These are phyloP conservation scores for Monosporascus sp. DNA, from an alignment of 2,329 filamentous ascomycete genomes.

Conservation along the genomic window DNA sequence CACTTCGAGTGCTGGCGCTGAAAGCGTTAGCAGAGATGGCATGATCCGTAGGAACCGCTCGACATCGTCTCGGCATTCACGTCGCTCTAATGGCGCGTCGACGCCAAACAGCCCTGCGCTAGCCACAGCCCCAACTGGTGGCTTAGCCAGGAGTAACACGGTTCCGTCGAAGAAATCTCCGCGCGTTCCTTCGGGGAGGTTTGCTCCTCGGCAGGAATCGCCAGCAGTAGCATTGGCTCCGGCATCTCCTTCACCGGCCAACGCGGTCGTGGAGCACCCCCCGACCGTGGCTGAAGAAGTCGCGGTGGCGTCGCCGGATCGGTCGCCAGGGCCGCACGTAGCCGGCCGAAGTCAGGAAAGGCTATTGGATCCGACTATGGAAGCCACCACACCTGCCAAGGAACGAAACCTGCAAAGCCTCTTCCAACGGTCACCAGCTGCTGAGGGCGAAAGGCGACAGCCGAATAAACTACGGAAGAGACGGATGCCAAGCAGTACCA, in stretches of 20 bases:
- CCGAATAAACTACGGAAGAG: slow-evolving; percentile 94
- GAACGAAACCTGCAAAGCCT: slow-evolving; percentile 65
- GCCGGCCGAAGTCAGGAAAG: slow-evolving; percentile 45
- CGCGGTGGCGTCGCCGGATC: slow-evolving; percentile 16
- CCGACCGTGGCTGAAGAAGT: slow-evolving; percentile 26
- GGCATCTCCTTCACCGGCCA: slow-evolving; percentile 45
- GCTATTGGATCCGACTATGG: slow-evolving; percentile 35
- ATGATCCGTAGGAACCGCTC: slow-evolving; percentile 83
- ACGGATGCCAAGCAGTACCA: slow-evolving; percentile 66
- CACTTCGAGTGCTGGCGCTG: slow-evolving; percentile 80
- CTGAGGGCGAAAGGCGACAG: slow-evolving; percentile 60
- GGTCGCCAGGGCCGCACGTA: slow-evolving; percentile 23
- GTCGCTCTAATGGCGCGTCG: slow-evolving; percentile 64
- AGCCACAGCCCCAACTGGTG: slow-evolving; percentile 48
- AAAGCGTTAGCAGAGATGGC: slow-evolving; percentile 77
- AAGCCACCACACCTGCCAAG: slow-evolving; percentile 51
- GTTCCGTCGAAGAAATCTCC: slow-evolving; percentile 87
- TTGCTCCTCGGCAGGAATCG: slow-evolving; percentile 40
- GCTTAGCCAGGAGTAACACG: slow-evolving; percentile 72
- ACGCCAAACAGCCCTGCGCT: slow-evolving; percentile 62
- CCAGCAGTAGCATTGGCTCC: slow-evolving; percentile 31
- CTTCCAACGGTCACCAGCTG: slow-evolving; percentile 63
- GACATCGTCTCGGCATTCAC: slow-evolving; percentile 82
- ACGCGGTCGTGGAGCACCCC: slow-evolving; percentile 31
- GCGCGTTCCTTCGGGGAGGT: slow-evolving; percentile 60